Conservation (phyloP, 1,284 basidiomycete species). For the Vanrija sp. region DNA sequence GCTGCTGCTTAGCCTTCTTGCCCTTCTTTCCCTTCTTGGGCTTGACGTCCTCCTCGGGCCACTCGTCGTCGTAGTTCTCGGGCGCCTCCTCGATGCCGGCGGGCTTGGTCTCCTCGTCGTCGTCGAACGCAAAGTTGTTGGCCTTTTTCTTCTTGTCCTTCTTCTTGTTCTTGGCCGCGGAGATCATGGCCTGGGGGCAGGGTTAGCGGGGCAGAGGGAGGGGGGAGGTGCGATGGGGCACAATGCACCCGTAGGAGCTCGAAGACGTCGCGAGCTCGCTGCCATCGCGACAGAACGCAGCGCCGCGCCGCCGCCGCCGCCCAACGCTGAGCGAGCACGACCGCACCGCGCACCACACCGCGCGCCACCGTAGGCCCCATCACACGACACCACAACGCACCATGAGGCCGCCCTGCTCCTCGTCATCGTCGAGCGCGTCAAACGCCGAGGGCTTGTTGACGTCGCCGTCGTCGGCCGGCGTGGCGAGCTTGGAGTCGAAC, state of each 20-base stretch:
- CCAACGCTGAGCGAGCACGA: neutral
- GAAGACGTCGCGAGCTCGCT: too few species aligned
- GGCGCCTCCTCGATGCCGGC: constrained; percentile 29
- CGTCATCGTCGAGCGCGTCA: constrained; percentile 54
- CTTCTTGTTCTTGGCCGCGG: constrained; percentile 35
- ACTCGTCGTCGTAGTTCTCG: constrained; percentile 29
- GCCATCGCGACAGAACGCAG: too few species aligned
- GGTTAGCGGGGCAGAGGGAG: too few species aligned
- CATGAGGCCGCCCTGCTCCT: constrained; percentile 77
- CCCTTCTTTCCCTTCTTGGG: constrained; percentile 48
- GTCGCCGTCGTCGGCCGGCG: constrained; percentile 52
- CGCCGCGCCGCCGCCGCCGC: too few species aligned
- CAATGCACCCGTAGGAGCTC: too few species aligned
- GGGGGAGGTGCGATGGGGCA: too few species aligned
- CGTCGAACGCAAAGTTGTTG: constrained; percentile 39
- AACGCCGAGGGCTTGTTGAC: constrained; percentile 30
- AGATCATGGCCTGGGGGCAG: constrained; percentile 10
- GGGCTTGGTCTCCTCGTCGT: constrained; percentile 27
- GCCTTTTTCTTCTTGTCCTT: constrained; percentile 40
- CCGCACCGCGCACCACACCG: neutral
- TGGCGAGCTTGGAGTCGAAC: constrained; percentile 50
- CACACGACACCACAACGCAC: constrained; percentile 51
- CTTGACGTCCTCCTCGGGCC: constrained; percentile 30
- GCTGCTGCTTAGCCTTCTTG: constrained; percentile 51
- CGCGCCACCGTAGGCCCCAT: too few species aligned